phyloP scores from a whole-genome alignment of 1,284 basidiomycete species.

The Boletus semigastroideus region DNA sequence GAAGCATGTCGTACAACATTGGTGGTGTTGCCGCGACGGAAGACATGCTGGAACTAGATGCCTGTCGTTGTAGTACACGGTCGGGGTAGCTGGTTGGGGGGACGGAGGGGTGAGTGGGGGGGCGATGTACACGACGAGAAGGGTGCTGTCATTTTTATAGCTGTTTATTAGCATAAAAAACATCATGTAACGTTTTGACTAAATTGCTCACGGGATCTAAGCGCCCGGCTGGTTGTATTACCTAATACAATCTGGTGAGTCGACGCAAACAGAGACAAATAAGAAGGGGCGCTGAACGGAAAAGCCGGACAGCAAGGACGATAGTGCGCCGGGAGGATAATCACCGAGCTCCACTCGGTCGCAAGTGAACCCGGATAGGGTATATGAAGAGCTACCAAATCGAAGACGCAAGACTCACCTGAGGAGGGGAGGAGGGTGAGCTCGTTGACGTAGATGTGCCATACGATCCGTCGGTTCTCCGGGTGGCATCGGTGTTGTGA shows the following conservation, averaged over 20 bases:
- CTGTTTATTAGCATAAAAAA: background rate
- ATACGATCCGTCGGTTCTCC: constrained; percentile 24
- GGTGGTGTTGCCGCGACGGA: constrained; percentile 3
- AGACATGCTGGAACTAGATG: constrained; percentile 9
- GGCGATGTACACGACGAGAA: constrained; percentile 3
- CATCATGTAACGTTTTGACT: constrained; percentile 11
- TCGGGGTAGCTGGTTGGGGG: constrained; percentile 26
- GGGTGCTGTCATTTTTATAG: no score
- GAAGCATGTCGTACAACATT: constrained; percentile 25
- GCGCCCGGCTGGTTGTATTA: constrained; percentile 23
- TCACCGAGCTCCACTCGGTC: constrained; percentile 24
- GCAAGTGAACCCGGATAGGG: constrained; percentile 13
- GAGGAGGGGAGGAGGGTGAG: constrained; percentile 15
- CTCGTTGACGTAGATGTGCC: constrained; percentile 24
- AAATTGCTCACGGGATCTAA: constrained; percentile 21
- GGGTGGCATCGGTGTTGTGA: constrained; percentile 28
- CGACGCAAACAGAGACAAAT: constrained; percentile 15
- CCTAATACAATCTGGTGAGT: constrained; percentile 20
- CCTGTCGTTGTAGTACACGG: constrained; percentile 7
- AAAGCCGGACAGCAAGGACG: background rate
- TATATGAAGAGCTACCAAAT: constrained; percentile 18
- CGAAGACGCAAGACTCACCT: constrained; percentile 21
- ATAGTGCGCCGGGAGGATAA: constrained; percentile 18
- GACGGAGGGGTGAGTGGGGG: background rate
- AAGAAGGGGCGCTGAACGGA: background rate